A percentile compares a stretch with the other conserved stretches of the same genome.
phyloP scores from a whole-genome alignment of 805 yeast species.

The Metschnikowia similis region DNA sequence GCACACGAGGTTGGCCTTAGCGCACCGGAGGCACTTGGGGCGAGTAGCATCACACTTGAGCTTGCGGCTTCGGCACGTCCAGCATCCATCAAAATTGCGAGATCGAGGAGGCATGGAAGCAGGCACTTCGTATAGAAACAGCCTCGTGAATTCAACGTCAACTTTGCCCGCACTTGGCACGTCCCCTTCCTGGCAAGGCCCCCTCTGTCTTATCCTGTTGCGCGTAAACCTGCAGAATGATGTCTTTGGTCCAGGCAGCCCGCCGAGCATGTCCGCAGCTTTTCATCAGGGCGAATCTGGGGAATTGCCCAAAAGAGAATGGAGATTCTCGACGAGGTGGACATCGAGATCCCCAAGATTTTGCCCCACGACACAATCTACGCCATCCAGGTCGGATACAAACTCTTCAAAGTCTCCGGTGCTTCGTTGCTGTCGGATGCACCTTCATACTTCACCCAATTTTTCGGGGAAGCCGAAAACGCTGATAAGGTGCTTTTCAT shows the following conservation, averaged over 20 bases:
- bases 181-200: not conserved
- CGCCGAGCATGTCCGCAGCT: not conserved
- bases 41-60: constrained; percentile 49
- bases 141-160: not conserved
- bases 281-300: not conserved
- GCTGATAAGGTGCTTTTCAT: constrained; percentile 49
- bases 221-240: constrained; percentile 3
- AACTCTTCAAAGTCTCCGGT: constrained; percentile 64
- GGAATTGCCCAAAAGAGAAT: not conserved
- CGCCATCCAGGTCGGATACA: constrained; percentile 65
- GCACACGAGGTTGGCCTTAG: constrained; percentile 42
- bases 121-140: not conserved
- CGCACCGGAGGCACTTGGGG: constrained; percentile 47
- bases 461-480: constrained; percentile 45
- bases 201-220: not conserved
- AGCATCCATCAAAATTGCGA: constrained; percentile 48
- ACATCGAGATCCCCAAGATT: constrained; percentile 45
- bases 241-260: not conserved
- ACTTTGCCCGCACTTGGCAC: not conserved
- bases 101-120: constrained; percentile 16
- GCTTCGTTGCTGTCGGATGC: constrained; percentile 82
- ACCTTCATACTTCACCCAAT: constrained; percentile 83
- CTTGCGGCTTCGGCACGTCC: constrained; percentile 51
- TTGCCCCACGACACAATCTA: constrained; percentile 70
- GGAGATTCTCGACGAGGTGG: constrained; percentile 22